phyloP scores from a whole-genome alignment of 2,329 filamentous ascomycete species.

The Polychaeton citri region DNA sequence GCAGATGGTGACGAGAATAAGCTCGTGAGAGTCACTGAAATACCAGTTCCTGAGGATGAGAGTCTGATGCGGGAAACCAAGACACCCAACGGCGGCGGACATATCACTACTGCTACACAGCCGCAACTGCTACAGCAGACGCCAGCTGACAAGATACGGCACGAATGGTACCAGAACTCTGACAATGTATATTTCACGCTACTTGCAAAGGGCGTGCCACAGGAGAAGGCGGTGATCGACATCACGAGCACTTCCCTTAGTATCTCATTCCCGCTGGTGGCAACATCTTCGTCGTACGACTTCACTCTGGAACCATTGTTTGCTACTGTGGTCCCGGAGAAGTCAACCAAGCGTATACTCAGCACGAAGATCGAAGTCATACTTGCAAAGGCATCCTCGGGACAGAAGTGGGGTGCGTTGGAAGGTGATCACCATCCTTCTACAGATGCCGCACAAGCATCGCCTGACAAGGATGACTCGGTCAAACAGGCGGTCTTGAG shows the following conservation, averaged over 20 bases:
- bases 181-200: constrained; percentile 50
- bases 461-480: constrained; percentile 4
- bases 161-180: constrained; percentile 56
- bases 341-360: constrained; percentile 52
- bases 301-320: constrained; percentile 55
- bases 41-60: constrained; percentile 30
- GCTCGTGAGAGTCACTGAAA: constrained; percentile 35
- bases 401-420: constrained; percentile 54
- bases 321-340: constrained; percentile 46
- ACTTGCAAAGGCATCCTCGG: constrained; percentile 52
- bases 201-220: constrained; percentile 50
- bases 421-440: constrained; percentile 29
- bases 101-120: constrained; percentile 14
- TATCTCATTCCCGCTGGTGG: constrained; percentile 44
- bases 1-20: constrained; percentile 36
- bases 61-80: background rate
- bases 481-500: constrained; percentile 10
- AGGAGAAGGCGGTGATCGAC: constrained; percentile 41
- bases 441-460: constrained; percentile 1
- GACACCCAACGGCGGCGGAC: constrained; percentile 26
- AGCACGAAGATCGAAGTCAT: constrained; percentile 69
- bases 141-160: constrained; percentile 45
- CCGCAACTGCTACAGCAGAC: constrained; percentile 21
- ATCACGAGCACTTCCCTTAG: constrained; percentile 35
- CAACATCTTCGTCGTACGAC: constrained; percentile 41